These are phyloP conservation scores for Venturia effusa DNA, from an alignment of 2,329 filamentous ascomycete genomes.

Conservation along the genomic window DNA sequence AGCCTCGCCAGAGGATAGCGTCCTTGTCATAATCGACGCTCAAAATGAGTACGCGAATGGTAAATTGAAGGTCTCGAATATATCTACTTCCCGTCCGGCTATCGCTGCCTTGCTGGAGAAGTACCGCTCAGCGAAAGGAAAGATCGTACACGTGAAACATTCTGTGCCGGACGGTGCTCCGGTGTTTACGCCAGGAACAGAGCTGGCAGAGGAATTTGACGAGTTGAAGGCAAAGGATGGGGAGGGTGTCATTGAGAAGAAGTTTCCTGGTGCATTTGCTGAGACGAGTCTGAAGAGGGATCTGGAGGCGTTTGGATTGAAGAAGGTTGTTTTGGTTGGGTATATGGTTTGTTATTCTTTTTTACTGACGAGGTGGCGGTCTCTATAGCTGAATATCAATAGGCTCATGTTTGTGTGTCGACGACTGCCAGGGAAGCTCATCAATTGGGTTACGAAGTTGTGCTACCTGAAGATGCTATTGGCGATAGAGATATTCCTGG, in stretches of 20 bases:
- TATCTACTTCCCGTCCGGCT: slow-evolving; percentile 41
- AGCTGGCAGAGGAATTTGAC: slow-evolving; percentile 49
- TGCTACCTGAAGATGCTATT: slow-evolving; percentile 51
- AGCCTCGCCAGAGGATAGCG: slow-evolving; percentile 46
- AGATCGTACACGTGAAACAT: slow-evolving; percentile 54
- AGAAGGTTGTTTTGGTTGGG: slow-evolving; percentile 51
- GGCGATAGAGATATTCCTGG: slow-evolving; percentile 58
- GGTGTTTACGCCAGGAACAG: slow-evolving; percentile 53
- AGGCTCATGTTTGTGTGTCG: slow-evolving; percentile 55
- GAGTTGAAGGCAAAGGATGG: slow-evolving; percentile 43
- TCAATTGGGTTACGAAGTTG: slow-evolving; percentile 52
- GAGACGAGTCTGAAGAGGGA: slow-evolving; percentile 49
- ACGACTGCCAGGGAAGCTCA: slow-evolving; percentile 51
- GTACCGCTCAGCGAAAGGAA: slow-evolving; percentile 45
- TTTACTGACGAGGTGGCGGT: neutral
- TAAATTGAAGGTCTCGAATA: slow-evolving; percentile 44
- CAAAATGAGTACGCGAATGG: slow-evolving; percentile 59
- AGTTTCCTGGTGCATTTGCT: slow-evolving; percentile 48
- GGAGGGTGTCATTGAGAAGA: slow-evolving; percentile 48
- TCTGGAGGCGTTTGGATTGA: slow-evolving; percentile 29
- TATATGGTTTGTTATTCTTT: slow-evolving; percentile 38
- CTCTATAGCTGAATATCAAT: slow-evolving; percentile 21
- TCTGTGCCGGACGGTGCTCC: slow-evolving; percentile 49
- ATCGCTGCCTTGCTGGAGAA: slow-evolving; percentile 47
- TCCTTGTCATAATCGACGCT: slow-evolving; percentile 58